Evolutionary conservation across 768 basidiomycete species (phyloP).

Genomic region (Peribolospora baueri): DNA sequence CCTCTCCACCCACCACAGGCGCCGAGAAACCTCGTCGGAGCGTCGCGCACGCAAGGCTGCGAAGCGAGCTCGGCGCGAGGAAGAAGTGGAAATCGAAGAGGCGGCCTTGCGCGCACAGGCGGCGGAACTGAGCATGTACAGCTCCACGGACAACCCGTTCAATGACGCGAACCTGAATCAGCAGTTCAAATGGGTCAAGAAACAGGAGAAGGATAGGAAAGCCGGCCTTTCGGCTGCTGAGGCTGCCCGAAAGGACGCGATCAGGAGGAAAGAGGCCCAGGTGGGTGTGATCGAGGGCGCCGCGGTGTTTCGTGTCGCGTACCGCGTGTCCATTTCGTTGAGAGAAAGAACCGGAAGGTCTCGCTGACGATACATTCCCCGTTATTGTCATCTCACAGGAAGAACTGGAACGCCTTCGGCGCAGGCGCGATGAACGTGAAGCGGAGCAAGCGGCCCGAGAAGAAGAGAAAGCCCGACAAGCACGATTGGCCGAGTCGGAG

Average conservation of each 20-base stretch:
- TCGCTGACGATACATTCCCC: not conserved
- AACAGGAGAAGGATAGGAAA: conserved; percentile 85
- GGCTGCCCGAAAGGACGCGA: conserved; percentile 48
- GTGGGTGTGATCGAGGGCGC: conserved; percentile 7
- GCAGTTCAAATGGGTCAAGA: conserved; percentile 98
- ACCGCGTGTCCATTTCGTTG: too few relatives aligned
- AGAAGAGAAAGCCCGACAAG: conserved; percentile 75
- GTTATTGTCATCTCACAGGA: conserved; percentile 23
- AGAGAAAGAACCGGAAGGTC: not conserved
- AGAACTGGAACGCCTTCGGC: conserved; percentile 75
- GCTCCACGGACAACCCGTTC: conserved; percentile 90
- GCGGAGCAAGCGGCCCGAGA: conserved; percentile 66
- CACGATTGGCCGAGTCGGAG: conserved; percentile 69
- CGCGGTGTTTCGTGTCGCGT: not conserved
- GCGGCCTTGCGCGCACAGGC: not conserved
- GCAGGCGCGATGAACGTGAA: conserved; percentile 72
- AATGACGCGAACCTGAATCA: conserved; percentile 89
- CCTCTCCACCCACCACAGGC: conserved; percentile 27
- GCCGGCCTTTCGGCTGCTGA: conserved; percentile 56
- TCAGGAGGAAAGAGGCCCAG: conserved; percentile 67
- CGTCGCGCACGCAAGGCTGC: conserved; percentile 63
- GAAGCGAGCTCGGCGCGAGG: conserved; percentile 40
- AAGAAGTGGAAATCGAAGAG: conserved; percentile 16
- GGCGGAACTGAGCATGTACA: conserved; percentile 84
- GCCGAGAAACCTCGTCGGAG: conserved; percentile 68